phyloP scores from a whole-genome alignment of 495 filamentous ascomycete genomes.

The Aspergillus panamensis region DNA sequence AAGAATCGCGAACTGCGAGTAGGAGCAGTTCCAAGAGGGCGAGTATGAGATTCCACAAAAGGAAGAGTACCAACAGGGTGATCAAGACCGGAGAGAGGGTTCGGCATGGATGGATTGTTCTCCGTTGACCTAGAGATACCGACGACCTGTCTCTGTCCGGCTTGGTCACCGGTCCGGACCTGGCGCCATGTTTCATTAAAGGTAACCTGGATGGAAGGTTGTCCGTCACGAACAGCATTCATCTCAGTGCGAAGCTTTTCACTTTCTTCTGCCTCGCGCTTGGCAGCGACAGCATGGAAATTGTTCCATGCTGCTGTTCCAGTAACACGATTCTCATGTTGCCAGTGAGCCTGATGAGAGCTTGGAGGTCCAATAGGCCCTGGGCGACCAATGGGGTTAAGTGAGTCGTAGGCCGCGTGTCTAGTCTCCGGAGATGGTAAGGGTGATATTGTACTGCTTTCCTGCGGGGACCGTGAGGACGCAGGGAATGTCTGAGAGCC shows the following conservation, averaged over 20 bases:
- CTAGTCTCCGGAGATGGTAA: conserved; percentile 38
- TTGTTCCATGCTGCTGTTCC: conserved; percentile 48
- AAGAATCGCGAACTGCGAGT: conserved; percentile 68
- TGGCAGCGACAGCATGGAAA: conserved; percentile 40
- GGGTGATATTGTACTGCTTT: conserved; percentile 30
- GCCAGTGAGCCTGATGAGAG: conserved; percentile 38
- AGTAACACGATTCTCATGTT: conserved; percentile 31
- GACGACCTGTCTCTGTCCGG: conserved; percentile 39
- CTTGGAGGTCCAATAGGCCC: conserved; percentile 53
- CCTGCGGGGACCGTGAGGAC: conserved; percentile 30
- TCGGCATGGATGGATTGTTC: conserved; percentile 27
- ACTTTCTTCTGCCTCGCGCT: conserved; percentile 43
- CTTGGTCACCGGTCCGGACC: conserved; percentile 47
- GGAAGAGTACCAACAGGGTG: conserved; percentile 35
- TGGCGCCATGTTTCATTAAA: conserved; percentile 67
- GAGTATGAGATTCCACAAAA: conserved; percentile 34
- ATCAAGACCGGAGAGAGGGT: conserved; percentile 38
- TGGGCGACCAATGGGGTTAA: conserved; percentile 42
- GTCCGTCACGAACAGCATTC: conserved; percentile 35
- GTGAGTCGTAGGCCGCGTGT: conserved; percentile 34
- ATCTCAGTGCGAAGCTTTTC: conserved; percentile 38
- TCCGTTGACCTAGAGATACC: conserved; percentile 31
- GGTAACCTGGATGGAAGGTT: conserved; percentile 37
- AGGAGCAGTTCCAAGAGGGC: conserved; percentile 37
- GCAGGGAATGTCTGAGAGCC: conserved; percentile 33